Evolutionary conservation across 257 asterid genomes (phyloP).

Genomic region (Primulina eburnea): DNA sequence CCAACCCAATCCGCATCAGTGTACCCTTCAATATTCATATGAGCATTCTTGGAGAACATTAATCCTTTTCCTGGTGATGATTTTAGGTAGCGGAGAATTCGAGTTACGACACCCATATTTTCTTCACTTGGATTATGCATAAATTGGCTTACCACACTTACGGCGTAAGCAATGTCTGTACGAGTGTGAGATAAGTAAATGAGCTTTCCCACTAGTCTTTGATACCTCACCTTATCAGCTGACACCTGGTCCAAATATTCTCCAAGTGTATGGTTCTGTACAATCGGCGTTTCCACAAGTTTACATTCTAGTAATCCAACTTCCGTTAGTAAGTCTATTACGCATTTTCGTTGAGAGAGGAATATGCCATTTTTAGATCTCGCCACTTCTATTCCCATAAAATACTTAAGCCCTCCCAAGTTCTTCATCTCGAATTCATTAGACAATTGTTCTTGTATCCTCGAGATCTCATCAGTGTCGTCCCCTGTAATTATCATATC

Average conservation of each 20-base stretch:
- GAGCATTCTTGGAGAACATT: too few species aligned
- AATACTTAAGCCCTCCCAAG: slow-evolving; percentile 8
- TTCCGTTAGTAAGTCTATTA: not conserved
- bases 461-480: not conserved
- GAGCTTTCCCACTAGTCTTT: not conserved
- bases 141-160: not conserved
- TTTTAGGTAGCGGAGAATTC: too few species aligned
- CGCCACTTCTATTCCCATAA: not conserved
- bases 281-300: not conserved
- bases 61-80: too few species aligned
- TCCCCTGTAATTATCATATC: not conserved
- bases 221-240: not conserved
- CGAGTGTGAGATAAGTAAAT: not conserved
- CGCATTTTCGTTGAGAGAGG: not conserved
- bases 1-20: too few species aligned
- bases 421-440: slow-evolving; percentile 4
- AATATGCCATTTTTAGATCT: not conserved
- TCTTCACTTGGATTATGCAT: too few species aligned
- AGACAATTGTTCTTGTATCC: too few species aligned
- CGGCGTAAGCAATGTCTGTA: not conserved
- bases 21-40: too few species aligned
- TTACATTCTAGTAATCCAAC: slow-evolving; percentile 1
- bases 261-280: slow-evolving; percentile 7
- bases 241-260: slow-evolving; percentile 5
- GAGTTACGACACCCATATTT: too few species aligned